These are phyloP conservation scores for Penicillium bovifimosum DNA, from an alignment of 495 filamentous ascomycete species.

Conservation along the genomic window DNA sequence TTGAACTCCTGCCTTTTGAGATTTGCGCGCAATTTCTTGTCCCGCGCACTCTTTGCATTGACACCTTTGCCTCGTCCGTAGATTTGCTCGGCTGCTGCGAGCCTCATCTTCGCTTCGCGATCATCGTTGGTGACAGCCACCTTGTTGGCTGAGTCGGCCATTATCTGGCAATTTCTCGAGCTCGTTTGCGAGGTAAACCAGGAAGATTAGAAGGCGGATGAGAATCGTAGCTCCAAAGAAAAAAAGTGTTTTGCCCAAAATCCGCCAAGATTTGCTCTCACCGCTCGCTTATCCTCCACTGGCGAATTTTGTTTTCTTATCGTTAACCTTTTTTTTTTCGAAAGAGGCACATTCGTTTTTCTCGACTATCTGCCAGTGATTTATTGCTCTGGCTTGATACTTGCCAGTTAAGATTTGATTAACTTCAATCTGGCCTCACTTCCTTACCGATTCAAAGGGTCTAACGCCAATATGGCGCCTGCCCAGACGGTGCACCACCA, in stretches of 20 bases:
- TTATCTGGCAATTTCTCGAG: slow-evolving; percentile 15
- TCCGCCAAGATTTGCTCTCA: slow-evolving; percentile 30
- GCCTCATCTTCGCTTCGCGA: slow-evolving; percentile 36
- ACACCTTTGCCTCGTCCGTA: slow-evolving; percentile 83
- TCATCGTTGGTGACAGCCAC: slow-evolving; percentile 31
- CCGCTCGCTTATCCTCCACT: slow-evolving; percentile 39
- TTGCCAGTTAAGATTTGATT: neutral
- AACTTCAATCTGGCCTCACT: slow-evolving; percentile 51
- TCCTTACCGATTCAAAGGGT: slow-evolving; percentile 85
- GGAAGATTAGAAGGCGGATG: slow-evolving; percentile 1
- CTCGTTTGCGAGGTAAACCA: slow-evolving; percentile 3
- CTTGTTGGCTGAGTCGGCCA: slow-evolving; percentile 22
- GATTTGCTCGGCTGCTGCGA: slow-evolving; percentile 60
- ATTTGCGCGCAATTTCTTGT: slow-evolving; percentile 85
- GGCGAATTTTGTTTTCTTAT: slow-evolving; percentile 36
- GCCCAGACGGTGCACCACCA: slow-evolving; percentile 68
- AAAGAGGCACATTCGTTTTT: slow-evolving; percentile 7
- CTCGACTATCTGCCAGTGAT: slow-evolving; percentile 6
- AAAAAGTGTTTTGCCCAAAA: slow-evolving; percentile 22
- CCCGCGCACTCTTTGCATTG: slow-evolving; percentile 50
- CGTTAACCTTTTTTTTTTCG: slow-evolving; percentile 22
- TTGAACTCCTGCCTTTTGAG: slow-evolving; percentile 71
- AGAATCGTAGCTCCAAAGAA: slow-evolving; percentile 7
- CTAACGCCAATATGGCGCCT: slow-evolving; percentile 51
- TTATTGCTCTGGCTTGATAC: neutral